phyloP scores from a whole-genome alignment of 257 asterid species.

The Anisodus acutangulus region DNA sequence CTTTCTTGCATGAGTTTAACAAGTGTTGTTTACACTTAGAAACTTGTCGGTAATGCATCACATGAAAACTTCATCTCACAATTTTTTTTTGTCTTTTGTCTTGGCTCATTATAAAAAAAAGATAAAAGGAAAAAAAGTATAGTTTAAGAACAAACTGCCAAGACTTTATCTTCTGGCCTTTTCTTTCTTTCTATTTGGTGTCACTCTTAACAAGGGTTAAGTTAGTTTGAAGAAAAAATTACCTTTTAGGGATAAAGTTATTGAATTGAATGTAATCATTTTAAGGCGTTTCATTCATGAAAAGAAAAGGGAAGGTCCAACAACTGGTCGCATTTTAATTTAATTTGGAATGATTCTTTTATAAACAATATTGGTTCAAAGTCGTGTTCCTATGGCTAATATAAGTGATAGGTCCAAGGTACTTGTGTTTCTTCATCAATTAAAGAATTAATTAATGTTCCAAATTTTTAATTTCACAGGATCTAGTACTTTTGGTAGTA shows the following conservation, averaged over 20 bases:
- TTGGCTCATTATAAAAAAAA: background rate
- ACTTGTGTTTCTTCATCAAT: background rate
- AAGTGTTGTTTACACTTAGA: slow-evolving; percentile 16
- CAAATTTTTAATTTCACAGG: background rate
- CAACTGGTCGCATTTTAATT: background rate
- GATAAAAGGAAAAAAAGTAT: background rate
- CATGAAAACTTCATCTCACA: slow-evolving; percentile 22
- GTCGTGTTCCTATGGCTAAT: background rate
- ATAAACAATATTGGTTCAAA: background rate
- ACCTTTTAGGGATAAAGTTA: background rate
- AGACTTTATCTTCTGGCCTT: background rate
- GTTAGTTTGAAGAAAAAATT: background rate
- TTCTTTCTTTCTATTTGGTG: background rate
- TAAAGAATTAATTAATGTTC: background rate
- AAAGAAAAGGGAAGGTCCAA: background rate
- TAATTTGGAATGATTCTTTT: background rate
- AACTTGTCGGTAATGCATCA: slow-evolving; percentile 22
- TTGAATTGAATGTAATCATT: background rate
- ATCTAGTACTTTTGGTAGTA: background rate
- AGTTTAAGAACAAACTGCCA: background rate
- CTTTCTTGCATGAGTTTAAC: slow-evolving; percentile 15
- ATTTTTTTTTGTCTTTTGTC: background rate
- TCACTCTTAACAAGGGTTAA: background rate
- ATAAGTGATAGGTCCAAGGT: background rate
- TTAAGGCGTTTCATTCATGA: background rate